Conservation (phyloP, 495 filamentous ascomycete genomes). For the Diplogelasinospora grovesii region DNA sequence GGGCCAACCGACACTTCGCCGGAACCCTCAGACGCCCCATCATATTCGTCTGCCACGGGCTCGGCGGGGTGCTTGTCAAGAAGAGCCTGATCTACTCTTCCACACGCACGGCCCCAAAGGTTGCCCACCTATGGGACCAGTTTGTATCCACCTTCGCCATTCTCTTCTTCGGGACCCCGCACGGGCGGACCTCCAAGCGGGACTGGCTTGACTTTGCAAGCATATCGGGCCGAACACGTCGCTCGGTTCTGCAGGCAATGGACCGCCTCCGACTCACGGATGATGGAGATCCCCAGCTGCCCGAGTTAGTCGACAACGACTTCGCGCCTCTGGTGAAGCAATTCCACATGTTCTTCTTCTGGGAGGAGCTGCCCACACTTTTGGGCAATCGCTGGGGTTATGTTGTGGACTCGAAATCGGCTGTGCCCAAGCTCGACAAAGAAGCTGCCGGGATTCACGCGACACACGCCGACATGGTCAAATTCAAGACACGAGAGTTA, state of each 20-base stretch:
- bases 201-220: slow-evolving; percentile 5
- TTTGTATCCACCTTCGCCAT: slow-evolving; percentile 9
- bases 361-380: slow-evolving; percentile 1
- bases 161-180: slow-evolving; percentile 9
- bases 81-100: slow-evolving; percentile 7
- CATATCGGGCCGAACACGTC: background rate
- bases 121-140: slow-evolving; percentile 5
- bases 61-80: slow-evolving; percentile 8
- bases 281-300: background rate
- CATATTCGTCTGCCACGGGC: slow-evolving; percentile 5
- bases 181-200: background rate
- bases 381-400: background rate
- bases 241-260: no score
- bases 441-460: slow-evolving; percentile 3
- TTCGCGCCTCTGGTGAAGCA: slow-evolving; percentile 2
- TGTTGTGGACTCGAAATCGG: slow-evolving; percentile 1
- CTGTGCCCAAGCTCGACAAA: slow-evolving; percentile 1
- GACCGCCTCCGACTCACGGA: background rate
- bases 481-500: slow-evolving; percentile 1
- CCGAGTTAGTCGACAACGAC: background rate
- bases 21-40: slow-evolving; percentile 1
- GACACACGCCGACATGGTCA: background rate
- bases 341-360: slow-evolving; percentile 9
- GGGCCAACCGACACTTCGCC: slow-evolving; percentile 3
- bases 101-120: slow-evolving; percentile 5